These are phyloP conservation scores for Pythium brachiatum DNA, from an alignment of 352 stramenopile species.

Conservation along the genomic window DNA sequence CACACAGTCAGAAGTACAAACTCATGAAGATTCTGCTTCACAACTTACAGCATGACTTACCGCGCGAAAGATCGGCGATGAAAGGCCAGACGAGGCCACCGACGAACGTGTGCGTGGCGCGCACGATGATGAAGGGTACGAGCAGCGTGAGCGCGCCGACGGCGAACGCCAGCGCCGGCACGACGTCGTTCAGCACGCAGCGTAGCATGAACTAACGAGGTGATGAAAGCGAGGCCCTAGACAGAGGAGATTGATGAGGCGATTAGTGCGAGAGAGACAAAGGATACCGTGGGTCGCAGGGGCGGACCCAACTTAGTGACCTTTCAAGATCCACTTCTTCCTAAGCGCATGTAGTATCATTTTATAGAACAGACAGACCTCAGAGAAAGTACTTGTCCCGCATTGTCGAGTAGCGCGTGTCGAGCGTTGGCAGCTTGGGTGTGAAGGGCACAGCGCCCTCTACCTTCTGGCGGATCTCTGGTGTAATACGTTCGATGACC, in stretches of 20 bases:
- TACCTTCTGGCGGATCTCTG: conserved; percentile 35
- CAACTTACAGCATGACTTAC: no score
- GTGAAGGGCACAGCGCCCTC: conserved; percentile 34
- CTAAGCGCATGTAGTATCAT: not conserved
- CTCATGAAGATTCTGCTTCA: no score
- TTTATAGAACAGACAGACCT: not conserved
- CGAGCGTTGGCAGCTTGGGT: conserved; percentile 13
- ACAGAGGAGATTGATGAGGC: not conserved
- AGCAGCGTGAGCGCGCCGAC: conserved; percentile 16
- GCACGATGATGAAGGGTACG: conserved; percentile 14
- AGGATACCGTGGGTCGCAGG: not conserved
- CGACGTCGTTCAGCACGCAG: conserved; percentile 4
- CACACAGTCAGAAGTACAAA: no score
- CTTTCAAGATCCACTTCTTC: conserved; percentile 4
- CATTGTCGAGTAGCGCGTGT: conserved; percentile 16
- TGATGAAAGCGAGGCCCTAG: not conserved
- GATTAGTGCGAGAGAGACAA: not conserved
- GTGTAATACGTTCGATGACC: conserved; percentile 34
- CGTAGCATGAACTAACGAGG: conserved; percentile 6
- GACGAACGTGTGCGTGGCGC: conserved; percentile 31
- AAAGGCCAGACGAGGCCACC: conserved; percentile 55
- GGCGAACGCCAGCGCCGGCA: conserved; percentile 20
- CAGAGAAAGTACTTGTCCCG: conserved; percentile 8
- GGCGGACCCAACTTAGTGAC: not conserved
- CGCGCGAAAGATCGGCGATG: conserved; percentile 53